phyloP scores from a whole-genome alignment of 179 eudicot genomes.

The Corrigiola litoralis region DNA sequence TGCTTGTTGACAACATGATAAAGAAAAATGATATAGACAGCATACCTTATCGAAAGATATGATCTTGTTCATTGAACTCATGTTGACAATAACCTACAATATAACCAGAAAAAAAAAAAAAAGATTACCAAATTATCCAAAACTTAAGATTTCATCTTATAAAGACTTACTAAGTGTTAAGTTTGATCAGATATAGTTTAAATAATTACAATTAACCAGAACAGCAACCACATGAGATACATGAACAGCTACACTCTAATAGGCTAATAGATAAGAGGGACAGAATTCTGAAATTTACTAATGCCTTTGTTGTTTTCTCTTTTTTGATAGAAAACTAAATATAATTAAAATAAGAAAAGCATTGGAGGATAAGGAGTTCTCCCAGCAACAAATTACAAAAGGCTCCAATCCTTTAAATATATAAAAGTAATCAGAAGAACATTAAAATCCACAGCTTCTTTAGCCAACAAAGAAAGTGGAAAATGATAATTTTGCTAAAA shows the following conservation, averaged over 20 bases:
- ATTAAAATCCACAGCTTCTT: too few species aligned
- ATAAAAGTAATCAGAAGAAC: background rate
- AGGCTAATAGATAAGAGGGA: too few species aligned
- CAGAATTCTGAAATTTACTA: too few species aligned
- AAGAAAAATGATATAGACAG: background rate
- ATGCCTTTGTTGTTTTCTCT: too few species aligned
- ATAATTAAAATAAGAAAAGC: too few species aligned
- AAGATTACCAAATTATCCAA: background rate
- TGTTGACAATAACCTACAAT: conserved; percentile 69
- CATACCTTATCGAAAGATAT: conserved; percentile 88
- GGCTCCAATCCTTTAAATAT: background rate
- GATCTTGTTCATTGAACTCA: conserved; percentile 61
- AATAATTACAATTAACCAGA: background rate
- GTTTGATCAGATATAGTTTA: background rate
- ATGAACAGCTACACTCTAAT: too few species aligned
- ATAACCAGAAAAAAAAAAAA: background rate
- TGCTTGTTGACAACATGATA: background rate
- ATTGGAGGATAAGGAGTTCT: too few species aligned
- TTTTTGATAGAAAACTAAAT: too few species aligned
- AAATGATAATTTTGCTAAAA: too few species aligned
- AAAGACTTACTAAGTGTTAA: background rate
- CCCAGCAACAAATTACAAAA: background rate
- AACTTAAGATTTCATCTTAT: background rate
- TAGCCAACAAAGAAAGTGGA: background rate
- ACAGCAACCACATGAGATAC: too few species aligned